Evolutionary conservation across 2,329 filamentous ascomycete species (phyloP).

Genomic region (Juglanconis oblonga): DNA sequence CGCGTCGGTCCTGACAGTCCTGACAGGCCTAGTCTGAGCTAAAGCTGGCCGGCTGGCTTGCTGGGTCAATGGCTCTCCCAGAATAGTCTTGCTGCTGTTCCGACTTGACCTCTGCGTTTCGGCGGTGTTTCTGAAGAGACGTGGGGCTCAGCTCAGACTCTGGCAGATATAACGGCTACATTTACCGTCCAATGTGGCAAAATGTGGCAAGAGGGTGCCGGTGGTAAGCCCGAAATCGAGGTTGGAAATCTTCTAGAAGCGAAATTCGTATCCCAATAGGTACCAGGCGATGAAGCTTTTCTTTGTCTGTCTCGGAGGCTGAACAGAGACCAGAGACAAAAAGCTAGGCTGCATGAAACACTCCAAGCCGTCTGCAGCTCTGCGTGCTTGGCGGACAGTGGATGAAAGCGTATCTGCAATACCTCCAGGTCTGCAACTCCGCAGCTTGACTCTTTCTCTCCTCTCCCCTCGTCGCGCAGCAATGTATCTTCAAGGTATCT

Average conservation of each 20-base stretch:
- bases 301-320: conserved; percentile 4
- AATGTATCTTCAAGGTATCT: too few relatives aligned
- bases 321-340: conserved; percentile 7
- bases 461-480: too few relatives aligned
- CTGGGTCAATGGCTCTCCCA: background rate
- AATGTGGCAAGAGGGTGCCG: background rate
- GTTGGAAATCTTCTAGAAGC: background rate
- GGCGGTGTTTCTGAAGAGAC: conserved; percentile 6
- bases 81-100: background rate
- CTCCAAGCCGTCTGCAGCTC: conserved; percentile 8
- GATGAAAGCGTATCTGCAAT: background rate
- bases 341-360: conserved; percentile 17
- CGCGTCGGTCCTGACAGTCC: conserved; percentile 5
- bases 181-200: background rate
- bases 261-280: background rate
- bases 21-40: too few relatives aligned
- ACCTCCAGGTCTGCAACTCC: background rate
- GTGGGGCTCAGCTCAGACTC: too few relatives aligned
- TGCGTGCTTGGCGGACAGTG: background rate
- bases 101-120: background rate
- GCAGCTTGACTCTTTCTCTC: background rate
- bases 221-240: background rate
- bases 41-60: too few relatives aligned
- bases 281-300: background rate
- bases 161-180: too few relatives aligned